A percentile compares a stretch with the other conserved stretches of the same genome.
phyloP scores from a whole-genome alignment of 495 filamentous ascomycete species.

The Cercophora scortea region DNA sequence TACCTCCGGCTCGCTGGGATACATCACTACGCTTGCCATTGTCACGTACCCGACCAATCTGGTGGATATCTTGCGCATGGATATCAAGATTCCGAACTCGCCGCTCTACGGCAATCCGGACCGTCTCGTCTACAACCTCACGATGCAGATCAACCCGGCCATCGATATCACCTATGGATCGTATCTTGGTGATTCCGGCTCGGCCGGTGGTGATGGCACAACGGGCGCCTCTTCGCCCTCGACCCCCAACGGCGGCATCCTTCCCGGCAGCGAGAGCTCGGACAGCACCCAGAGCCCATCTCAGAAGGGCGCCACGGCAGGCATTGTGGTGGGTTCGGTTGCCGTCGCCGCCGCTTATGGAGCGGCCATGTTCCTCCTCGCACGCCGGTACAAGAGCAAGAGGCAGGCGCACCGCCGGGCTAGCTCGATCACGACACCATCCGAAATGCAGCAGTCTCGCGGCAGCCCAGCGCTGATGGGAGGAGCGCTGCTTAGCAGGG shows the following conservation, averaged over 20 bases:
- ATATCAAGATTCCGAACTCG: conserved; percentile 61
- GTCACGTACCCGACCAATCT: conserved; percentile 62
- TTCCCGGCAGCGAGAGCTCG: conserved; percentile 13
- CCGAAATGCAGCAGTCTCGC: conserved; percentile 48
- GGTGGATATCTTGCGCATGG: conserved; percentile 52
- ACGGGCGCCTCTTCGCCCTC: neutral
- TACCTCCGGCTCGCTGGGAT: conserved; percentile 59
- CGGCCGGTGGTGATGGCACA: conserved; percentile 18
- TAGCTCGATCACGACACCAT: conserved; percentile 52
- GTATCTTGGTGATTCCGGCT: conserved; percentile 24
- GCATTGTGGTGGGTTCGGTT: conserved; percentile 71
- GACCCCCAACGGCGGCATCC: conserved; percentile 11
- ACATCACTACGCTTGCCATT: conserved; percentile 74
- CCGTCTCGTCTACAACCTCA: conserved; percentile 54
- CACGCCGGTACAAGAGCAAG: conserved; percentile 85
- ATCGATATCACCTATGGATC: conserved; percentile 67
- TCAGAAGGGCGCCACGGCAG: conserved; percentile 70
- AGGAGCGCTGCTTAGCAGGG: conserved; percentile 40
- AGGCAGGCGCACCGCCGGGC: conserved; percentile 72
- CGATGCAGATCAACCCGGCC: conserved; percentile 73
- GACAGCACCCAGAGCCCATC: conserved; percentile 39
- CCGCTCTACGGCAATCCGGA: conserved; percentile 64
- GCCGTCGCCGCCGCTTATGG: conserved; percentile 85
- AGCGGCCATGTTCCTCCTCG: conserved; percentile 97
- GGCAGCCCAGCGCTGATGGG: conserved; percentile 52